Evolutionary conservation across 306 rosid genomes (phyloP).

Genomic region (Medicago lupulina): DNA sequence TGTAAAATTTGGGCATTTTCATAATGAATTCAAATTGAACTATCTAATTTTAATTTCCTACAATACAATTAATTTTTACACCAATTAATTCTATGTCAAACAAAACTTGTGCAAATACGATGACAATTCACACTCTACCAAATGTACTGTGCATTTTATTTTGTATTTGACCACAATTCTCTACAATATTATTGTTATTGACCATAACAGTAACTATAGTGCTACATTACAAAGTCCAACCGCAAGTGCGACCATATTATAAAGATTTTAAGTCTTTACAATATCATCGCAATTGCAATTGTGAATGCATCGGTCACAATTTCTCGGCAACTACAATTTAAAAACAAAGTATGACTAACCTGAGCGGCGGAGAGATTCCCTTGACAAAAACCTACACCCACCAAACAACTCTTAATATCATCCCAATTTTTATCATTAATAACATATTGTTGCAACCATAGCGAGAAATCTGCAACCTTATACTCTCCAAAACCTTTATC

Average conservation of each 20-base stretch:
- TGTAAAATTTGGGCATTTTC: neutral
- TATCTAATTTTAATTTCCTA: neutral
- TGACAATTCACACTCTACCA: neutral
- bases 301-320: too few species aligned
- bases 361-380: slow-evolving; percentile 10
- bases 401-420: slow-evolving; percentile 58
- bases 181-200: too few species aligned
- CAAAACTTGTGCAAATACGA: neutral
- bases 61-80: neutral
- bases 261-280: too few species aligned
- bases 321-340: neutral
- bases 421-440: slow-evolving; percentile 59
- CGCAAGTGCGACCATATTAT: too few species aligned
- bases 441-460: slow-evolving; percentile 69
- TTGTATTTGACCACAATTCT: too few species aligned
- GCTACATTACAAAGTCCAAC: too few species aligned
- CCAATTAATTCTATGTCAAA: too few species aligned
- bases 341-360: neutral
- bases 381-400: slow-evolving; percentile 50
- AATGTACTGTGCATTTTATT: too few species aligned
- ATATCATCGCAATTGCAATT: too few species aligned
- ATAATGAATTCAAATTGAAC: neutral
- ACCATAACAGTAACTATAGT: too few species aligned
- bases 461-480: slow-evolving; percentile 56
- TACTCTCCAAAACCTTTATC: slow-evolving; percentile 52